Conservation (phyloP, 352 stramenopile species). For the Thalassiosira hispida region DNA sequence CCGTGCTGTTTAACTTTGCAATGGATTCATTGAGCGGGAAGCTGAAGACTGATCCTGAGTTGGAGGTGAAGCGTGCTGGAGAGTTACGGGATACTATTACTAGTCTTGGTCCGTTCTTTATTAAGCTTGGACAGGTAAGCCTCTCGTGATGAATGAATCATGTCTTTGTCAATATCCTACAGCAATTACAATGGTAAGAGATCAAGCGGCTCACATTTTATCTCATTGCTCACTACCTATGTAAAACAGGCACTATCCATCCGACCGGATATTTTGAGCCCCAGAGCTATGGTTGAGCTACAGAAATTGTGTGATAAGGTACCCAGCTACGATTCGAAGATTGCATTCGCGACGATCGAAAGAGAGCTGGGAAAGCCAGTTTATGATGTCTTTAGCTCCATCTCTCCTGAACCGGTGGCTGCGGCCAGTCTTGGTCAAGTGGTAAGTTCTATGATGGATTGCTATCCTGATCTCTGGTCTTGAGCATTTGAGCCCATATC, state of each 20-base stretch:
- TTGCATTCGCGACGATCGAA: slow-evolving; percentile 86
- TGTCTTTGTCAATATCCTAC: no score
- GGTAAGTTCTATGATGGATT: slow-evolving; percentile 15
- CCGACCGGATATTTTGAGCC: slow-evolving; percentile 85
- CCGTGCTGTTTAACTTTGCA: slow-evolving; percentile 60
- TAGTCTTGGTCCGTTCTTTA: slow-evolving; percentile 87
- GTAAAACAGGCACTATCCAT: slow-evolving; percentile 86
- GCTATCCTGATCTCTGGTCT: no score
- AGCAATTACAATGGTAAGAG: no score
- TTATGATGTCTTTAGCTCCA: slow-evolving; percentile 85
- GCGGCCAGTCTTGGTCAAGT: slow-evolving; percentile 86
- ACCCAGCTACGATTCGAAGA: slow-evolving; percentile 80
- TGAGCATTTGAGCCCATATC: background rate
- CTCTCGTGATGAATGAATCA: slow-evolving; percentile 7
- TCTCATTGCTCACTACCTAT: slow-evolving; percentile 64
- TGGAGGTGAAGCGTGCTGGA: slow-evolving; percentile 80
- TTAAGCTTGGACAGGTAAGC: slow-evolving; percentile 81
- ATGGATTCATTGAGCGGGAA: slow-evolving; percentile 61
- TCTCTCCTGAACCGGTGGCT: slow-evolving; percentile 86
- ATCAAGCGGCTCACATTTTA: no score
- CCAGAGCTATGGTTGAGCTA: slow-evolving; percentile 86
- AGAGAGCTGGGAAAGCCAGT: slow-evolving; percentile 83
- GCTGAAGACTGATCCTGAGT: slow-evolving; percentile 73
- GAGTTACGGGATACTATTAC: slow-evolving; percentile 87
- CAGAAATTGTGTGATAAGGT: slow-evolving; percentile 89